A percentile compares a stretch with the other conserved stretches of the same genome.
phyloP scores from a whole-genome alignment of 306 rosid genomes.

The Carpinus viminea region DNA sequence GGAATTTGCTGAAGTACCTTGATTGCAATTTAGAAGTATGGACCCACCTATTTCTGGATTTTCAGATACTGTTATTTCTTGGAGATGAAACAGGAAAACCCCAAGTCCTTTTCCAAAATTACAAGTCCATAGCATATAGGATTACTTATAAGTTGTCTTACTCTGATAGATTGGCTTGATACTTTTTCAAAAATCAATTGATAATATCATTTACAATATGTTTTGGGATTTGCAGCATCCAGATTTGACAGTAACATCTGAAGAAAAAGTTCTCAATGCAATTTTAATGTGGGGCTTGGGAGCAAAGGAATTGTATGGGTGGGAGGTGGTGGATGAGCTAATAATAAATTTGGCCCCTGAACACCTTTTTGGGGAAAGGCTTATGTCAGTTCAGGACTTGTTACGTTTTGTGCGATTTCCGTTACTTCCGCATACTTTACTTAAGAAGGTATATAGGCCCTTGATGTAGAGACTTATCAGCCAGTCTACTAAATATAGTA shows the following conservation, averaged over 20 bases:
- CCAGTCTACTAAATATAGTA: conserved; percentile 6
- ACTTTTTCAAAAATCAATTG: conserved; percentile 11
- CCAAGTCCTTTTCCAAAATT: not conserved
- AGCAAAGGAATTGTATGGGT: conserved; percentile 60
- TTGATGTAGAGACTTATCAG: conserved; percentile 14
- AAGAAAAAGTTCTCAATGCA: conserved; percentile 91
- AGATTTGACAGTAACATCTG: conserved; percentile 89
- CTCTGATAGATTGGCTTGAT: conserved; percentile 6
- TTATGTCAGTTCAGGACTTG: conserved; percentile 57
- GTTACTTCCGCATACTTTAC: conserved; percentile 59
- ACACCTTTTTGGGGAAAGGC: conserved; percentile 71
- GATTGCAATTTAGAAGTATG: not conserved
- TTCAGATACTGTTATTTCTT: not conserved
- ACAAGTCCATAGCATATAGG: not conserved
- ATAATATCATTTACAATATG: conserved; percentile 6
- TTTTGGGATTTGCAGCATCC: conserved; percentile 75
- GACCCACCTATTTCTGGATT: not conserved
- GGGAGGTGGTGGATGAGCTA: conserved; percentile 78
- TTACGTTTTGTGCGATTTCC: conserved; percentile 69
- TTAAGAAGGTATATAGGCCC: conserved; percentile 66
- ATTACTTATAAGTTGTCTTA: not conserved
- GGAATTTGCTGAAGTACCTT: not conserved
- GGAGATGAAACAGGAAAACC: not conserved
- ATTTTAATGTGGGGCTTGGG: conserved; percentile 77
- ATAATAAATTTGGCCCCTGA: conserved; percentile 60